phyloP scores from a whole-genome alignment of 1,284 basidiomycete species.

The Melanopsichium pennsylvanicum region DNA sequence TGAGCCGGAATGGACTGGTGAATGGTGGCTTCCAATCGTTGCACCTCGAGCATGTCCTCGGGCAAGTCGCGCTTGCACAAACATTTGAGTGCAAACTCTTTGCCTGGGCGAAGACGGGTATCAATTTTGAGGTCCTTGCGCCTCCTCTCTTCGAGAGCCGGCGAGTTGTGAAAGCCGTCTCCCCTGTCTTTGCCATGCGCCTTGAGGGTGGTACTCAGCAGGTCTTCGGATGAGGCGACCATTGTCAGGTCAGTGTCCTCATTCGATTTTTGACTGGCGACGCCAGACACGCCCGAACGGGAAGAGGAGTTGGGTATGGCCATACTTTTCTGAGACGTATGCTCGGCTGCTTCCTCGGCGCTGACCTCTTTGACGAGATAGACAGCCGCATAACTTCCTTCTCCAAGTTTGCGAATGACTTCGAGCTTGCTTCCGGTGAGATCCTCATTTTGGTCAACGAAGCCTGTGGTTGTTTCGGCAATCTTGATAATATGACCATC shows the following conservation, averaged over 20 bases:
- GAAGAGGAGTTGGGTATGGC: slow-evolving; percentile 16
- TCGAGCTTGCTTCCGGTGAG: slow-evolving; percentile 51
- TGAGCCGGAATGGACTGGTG: slow-evolving; percentile 92
- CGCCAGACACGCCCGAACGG: not conserved
- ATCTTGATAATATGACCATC: slow-evolving; percentile 59
- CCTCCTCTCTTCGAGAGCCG: slow-evolving; percentile 38
- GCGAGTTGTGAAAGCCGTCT: slow-evolving; percentile 39
- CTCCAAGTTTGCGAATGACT: slow-evolving; percentile 59
- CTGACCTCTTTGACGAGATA: slow-evolving; percentile 62
- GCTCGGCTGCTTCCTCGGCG: slow-evolving; percentile 23
- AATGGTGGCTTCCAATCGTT: slow-evolving; percentile 76
- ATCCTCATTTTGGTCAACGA: slow-evolving; percentile 55
- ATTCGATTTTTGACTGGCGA: not conserved
- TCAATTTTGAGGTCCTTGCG: slow-evolving; percentile 44
- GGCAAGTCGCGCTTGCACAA: slow-evolving; percentile 73
- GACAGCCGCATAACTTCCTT: slow-evolving; percentile 64
- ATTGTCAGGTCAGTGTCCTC: slow-evolving; percentile 42
- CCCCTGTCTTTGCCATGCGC: slow-evolving; percentile 26
- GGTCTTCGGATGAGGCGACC: slow-evolving; percentile 36
- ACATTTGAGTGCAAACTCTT: slow-evolving; percentile 94
- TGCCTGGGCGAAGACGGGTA: slow-evolving; percentile 25
- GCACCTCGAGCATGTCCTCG: slow-evolving; percentile 59
- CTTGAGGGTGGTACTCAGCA: slow-evolving; percentile 41
- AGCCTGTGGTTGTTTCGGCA: slow-evolving; percentile 56
- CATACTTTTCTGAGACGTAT: slow-evolving; percentile 14